phyloP scores from a whole-genome alignment of 2,329 filamentous ascomycete genomes.

The Xylariaceae sp. region DNA sequence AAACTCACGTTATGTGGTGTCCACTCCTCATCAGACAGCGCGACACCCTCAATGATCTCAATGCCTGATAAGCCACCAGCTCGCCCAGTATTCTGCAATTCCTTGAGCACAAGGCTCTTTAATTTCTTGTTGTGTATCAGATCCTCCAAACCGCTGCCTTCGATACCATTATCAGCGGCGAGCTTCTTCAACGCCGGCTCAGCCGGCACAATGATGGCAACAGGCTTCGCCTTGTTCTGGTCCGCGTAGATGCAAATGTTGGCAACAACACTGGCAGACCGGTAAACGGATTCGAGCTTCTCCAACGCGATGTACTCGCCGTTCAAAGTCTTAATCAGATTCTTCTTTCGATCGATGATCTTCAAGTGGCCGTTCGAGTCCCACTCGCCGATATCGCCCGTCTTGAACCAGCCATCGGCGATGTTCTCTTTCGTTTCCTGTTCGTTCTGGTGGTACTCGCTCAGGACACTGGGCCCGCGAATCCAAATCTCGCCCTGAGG shows the following conservation, averaged over 20 bases:
- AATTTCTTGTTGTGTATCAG: constrained; percentile 65
- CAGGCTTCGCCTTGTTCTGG: constrained; percentile 47
- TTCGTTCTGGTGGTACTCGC: constrained; percentile 72
- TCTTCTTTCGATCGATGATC: constrained; percentile 86
- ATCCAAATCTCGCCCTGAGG: constrained; percentile 89
- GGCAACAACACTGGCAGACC: constrained; percentile 46
- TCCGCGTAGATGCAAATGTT: constrained; percentile 57
- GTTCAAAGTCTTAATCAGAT: constrained; percentile 76
- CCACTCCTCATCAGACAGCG: constrained; percentile 70
- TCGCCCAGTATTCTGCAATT: constrained; percentile 58
- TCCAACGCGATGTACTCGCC: constrained; percentile 81
- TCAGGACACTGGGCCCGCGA: constrained; percentile 66
- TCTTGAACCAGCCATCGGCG: constrained; percentile 83
- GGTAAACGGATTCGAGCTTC: constrained; percentile 58
- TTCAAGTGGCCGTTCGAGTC: constrained; percentile 66
- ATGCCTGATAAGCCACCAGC: constrained; percentile 61
- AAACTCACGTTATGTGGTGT: constrained; percentile 67
- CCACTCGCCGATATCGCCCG: constrained; percentile 78
- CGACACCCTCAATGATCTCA: constrained; percentile 68
- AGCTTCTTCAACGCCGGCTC: constrained; percentile 54
- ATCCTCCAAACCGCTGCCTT: constrained; percentile 58
- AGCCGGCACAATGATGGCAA: constrained; percentile 54
- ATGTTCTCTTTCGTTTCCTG: constrained; percentile 69
- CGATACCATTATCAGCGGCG: constrained; percentile 44
- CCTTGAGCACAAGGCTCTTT: constrained; percentile 58